These are phyloP conservation scores for Colletotrichum phormii DNA, from an alignment of 2,329 filamentous ascomycete species.

Conservation along the genomic window DNA sequence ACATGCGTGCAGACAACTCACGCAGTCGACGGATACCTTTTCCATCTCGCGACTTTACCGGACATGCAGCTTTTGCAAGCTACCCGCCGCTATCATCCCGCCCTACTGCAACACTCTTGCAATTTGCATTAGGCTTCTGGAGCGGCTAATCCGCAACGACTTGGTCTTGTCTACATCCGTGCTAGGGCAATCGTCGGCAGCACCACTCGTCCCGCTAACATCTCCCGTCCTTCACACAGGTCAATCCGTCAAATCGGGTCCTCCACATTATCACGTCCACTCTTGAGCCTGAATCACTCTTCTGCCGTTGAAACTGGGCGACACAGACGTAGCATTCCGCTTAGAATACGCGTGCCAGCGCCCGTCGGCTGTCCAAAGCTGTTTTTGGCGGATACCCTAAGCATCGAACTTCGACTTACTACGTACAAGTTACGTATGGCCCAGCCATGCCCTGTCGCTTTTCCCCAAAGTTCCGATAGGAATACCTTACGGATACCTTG, in stretches of 20 bases:
- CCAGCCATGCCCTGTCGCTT: slow-evolving; percentile 13
- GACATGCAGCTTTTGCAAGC: not conserved
- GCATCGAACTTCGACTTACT: slow-evolving; percentile 10
- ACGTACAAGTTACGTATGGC: not conserved
- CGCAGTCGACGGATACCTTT: not conserved
- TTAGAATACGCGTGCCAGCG: not conserved
- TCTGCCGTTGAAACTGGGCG: not conserved
- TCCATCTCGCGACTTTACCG: not conserved
- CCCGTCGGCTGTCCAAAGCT: not conserved
- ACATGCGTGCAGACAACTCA: slow-evolving; percentile 8
- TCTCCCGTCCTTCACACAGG: slow-evolving; percentile 16
- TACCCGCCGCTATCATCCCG: slow-evolving; percentile 19
- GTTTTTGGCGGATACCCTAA: not conserved
- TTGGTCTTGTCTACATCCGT: slow-evolving; percentile 22
- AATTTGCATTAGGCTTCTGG: slow-evolving; percentile 30
- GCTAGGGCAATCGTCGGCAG: slow-evolving; percentile 32
- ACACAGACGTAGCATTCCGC: not conserved
- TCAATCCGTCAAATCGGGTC: slow-evolving; percentile 30
- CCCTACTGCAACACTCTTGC: slow-evolving; percentile 29
- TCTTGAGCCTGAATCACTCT: not conserved
- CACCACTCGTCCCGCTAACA: slow-evolving; percentile 30
- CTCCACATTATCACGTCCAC: slow-evolving; percentile 2
- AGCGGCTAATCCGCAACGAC: slow-evolving; percentile 31
- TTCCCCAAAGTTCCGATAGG: slow-evolving; percentile 9
- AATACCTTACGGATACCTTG: not conserved